Evolutionary conservation across 495 filamentous ascomycete genomes (phyloP).

Genomic region (Rhypophila decipiens): DNA sequence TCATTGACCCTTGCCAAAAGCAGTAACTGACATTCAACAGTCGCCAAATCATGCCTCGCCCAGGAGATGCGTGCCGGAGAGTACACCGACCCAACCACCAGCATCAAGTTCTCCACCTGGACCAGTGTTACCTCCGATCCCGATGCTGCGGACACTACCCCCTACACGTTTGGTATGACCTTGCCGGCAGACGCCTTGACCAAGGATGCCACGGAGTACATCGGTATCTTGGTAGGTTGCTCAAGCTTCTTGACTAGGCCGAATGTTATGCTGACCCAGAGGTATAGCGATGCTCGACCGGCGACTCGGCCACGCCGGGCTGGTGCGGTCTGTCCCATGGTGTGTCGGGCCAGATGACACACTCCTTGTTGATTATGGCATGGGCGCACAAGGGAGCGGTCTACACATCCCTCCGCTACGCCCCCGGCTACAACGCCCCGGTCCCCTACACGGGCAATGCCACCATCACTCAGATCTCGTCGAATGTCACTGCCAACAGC

Average conservation of each 20-base stretch:
- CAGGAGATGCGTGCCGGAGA: constrained; percentile 13
- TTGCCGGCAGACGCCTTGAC: constrained; percentile 47
- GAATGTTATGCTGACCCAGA: neutral
- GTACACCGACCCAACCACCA: constrained; percentile 36
- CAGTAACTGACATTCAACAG: constrained; percentile 14
- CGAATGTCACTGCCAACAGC: constrained; percentile 43
- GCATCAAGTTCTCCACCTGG: constrained; percentile 41
- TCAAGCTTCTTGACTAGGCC: constrained; percentile 6
- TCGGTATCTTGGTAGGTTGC: constrained; percentile 46
- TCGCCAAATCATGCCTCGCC: constrained; percentile 16
- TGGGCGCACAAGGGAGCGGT: constrained; percentile 46
- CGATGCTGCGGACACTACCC: constrained; percentile 12
- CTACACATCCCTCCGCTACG: constrained; percentile 51
- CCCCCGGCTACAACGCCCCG: constrained; percentile 51
- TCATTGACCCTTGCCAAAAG: neutral
- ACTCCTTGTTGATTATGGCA: constrained; percentile 51
- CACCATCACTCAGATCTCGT: constrained; percentile 50
- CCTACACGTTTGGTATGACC: constrained; percentile 48
- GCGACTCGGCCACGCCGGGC: constrained; percentile 25
- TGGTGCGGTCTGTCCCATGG: constrained; percentile 54
- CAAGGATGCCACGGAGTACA: constrained; percentile 50
- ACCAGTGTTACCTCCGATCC: constrained; percentile 11
- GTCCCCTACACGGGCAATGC: constrained; percentile 53
- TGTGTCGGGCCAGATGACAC: constrained; percentile 48
- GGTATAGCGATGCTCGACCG: constrained; percentile 22